Conservation (phyloP, 805 yeast species). For the Maudiozyma barnettii region DNA sequence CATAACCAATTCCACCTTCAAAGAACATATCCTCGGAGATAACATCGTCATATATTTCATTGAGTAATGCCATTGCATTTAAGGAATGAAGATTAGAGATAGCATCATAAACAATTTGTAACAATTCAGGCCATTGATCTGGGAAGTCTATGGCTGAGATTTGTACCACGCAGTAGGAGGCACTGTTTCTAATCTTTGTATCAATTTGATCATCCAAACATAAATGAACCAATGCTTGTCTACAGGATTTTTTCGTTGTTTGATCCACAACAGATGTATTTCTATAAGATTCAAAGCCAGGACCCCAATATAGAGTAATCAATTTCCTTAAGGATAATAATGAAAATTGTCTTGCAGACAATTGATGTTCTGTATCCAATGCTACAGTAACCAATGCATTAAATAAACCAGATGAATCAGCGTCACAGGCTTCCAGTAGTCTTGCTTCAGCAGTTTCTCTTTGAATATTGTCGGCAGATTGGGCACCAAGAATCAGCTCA, state of each 20-base stretch:
- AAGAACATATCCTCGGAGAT: slow-evolving; percentile 82
- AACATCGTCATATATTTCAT: slow-evolving; percentile 77
- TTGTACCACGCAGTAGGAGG: slow-evolving; percentile 69
- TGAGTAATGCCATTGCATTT: slow-evolving; percentile 52
- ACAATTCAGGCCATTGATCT: slow-evolving; percentile 84
- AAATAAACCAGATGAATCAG: slow-evolving; percentile 42
- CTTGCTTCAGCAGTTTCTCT: slow-evolving; percentile 45
- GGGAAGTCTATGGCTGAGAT: slow-evolving; percentile 88
- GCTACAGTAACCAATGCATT: slow-evolving; percentile 37
- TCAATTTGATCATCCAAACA: slow-evolving; percentile 35
- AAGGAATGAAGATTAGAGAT: slow-evolving; percentile 29
- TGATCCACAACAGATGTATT: slow-evolving; percentile 52
- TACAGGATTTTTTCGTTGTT: slow-evolving; percentile 41
- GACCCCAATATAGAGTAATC: slow-evolving; percentile 71
- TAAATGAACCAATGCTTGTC: slow-evolving; percentile 43
- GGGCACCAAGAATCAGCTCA: slow-evolving; percentile 25
- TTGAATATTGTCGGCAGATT: slow-evolving; percentile 40
- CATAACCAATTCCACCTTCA: slow-evolving; percentile 56
- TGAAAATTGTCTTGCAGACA: slow-evolving; percentile 49
- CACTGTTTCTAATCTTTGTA: slow-evolving; percentile 54
- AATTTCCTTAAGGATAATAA: slow-evolving; percentile 57
- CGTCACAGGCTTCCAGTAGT: slow-evolving; percentile 34
- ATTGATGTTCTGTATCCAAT: slow-evolving; percentile 10
- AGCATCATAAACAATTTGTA: slow-evolving; percentile 38
- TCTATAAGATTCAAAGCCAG: slow-evolving; percentile 64